phyloP scores from a whole-genome alignment of 1,139 yeast genomes.

The Kurtzmaniella quercitrusa region DNA sequence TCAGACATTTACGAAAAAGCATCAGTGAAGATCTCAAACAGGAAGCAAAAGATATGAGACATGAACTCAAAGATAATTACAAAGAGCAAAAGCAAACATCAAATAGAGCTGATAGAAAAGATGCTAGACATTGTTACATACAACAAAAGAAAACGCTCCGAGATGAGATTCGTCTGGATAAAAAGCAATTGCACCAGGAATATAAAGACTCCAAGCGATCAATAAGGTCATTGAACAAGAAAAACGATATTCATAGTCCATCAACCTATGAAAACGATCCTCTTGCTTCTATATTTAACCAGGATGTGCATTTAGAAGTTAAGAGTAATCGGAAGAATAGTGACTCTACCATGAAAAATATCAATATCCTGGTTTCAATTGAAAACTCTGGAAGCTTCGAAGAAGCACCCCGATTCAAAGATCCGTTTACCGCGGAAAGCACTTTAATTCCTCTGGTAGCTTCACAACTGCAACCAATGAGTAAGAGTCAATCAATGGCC shows the following conservation, averaged over 20 bases:
- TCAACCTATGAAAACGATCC: background rate
- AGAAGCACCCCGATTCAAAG: conserved; percentile 6
- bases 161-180: conserved; percentile 2
- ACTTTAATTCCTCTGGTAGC: conserved; percentile 7
- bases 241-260: background rate
- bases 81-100: conserved; percentile 7
- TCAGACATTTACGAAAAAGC: conserved; percentile 7
- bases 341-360: background rate
- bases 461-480: conserved; percentile 3
- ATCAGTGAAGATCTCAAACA: conserved; percentile 8
- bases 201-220: background rate
- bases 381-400: background rate
- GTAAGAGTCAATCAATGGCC: background rate
- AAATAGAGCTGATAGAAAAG: conserved; percentile 10
- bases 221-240: background rate
- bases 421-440: conserved; percentile 7
- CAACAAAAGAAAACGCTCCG: conserved; percentile 6
- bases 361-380: background rate
- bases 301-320: background rate
- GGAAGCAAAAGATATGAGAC: conserved; percentile 8
- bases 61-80: conserved; percentile 8
- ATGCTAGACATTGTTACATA: conserved; percentile 8
- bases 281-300: background rate
- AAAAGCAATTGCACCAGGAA: conserved; percentile 1
- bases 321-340: background rate